Conservation (phyloP, 2,329 filamentous ascomycete species). For the Didymella segeticola region DNA sequence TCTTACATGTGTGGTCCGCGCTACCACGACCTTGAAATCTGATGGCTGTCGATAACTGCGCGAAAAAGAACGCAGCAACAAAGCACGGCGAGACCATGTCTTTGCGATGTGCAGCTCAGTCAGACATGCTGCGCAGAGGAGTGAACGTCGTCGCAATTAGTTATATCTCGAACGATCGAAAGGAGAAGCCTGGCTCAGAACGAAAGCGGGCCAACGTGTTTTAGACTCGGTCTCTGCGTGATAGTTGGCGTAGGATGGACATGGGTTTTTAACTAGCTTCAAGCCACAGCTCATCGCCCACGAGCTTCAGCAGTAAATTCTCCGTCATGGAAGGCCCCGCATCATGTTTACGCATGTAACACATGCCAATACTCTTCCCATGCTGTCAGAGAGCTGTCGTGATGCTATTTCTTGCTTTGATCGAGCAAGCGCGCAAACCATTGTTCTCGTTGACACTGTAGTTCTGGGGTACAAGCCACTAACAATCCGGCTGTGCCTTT, state of each 20-base stretch:
- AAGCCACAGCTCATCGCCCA: conserved; percentile 9
- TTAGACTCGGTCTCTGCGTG: conserved; percentile 17
- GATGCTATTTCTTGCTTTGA: background rate
- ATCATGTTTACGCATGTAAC: background rate
- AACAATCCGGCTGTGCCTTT: conserved; percentile 21
- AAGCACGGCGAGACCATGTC: conserved; percentile 24
- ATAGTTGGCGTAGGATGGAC: conserved; percentile 2
- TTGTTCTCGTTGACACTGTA: conserved; percentile 12
- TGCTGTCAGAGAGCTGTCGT: background rate
- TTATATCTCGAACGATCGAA: conserved; percentile 19
- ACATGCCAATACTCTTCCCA: background rate
- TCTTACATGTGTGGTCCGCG: conserved; percentile 33
- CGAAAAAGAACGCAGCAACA: conserved; percentile 25
- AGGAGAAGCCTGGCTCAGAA: conserved; percentile 23
- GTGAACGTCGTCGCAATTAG: conserved; percentile 25
- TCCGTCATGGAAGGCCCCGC: background rate
- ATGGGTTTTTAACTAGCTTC: conserved; percentile 16
- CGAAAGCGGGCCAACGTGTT: conserved; percentile 26
- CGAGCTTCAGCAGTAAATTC: conserved; percentile 4
- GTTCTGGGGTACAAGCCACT: conserved; percentile 28
- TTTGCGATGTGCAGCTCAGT: conserved; percentile 24
- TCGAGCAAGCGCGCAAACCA: conserved; percentile 4
- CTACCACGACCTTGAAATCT: conserved; percentile 31
- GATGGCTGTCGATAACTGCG: conserved; percentile 24
- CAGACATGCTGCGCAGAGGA: conserved; percentile 31